A percentile compares a stretch with the other conserved stretches of the same genome.
These are phyloP conservation scores for Asterochloris erici DNA, from an alignment of 139 green algal genomes.

Conservation along the genomic window DNA sequence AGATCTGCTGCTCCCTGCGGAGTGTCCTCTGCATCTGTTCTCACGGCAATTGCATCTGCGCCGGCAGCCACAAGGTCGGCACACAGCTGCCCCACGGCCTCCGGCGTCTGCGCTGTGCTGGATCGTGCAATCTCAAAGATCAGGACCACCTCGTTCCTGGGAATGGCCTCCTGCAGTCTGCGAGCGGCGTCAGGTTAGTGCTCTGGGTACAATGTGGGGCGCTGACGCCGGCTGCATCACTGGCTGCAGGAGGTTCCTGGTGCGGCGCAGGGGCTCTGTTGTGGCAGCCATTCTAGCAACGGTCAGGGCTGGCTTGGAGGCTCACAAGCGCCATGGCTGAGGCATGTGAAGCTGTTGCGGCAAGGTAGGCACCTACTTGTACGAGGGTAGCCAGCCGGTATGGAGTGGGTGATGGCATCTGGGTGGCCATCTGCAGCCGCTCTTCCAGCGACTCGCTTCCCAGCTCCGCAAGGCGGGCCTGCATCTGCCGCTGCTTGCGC, in stretches of 20 bases:
- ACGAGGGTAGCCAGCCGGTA: conserved; percentile 61
- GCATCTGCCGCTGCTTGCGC: conserved; percentile 47
- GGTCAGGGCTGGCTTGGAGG: neutral
- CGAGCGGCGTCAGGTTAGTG: neutral
- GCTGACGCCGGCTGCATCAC: neutral
- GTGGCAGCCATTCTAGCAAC: neutral
- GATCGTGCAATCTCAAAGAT: conserved; percentile 44
- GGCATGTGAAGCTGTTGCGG: neutral
- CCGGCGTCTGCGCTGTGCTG: conserved; percentile 1
- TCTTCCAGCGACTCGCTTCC: conserved; percentile 62
- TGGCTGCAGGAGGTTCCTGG: no score
- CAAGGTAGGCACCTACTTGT: conserved; percentile 20
- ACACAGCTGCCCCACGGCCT: conserved; percentile 41
- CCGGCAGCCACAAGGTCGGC: conserved; percentile 29
- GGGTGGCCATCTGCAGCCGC: conserved; percentile 44
- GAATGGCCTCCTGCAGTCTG: neutral
- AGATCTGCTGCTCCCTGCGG: conserved; percentile 34
- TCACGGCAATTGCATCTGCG: conserved; percentile 63
- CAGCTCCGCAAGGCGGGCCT: conserved; percentile 36
- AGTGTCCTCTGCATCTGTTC: conserved; percentile 62
- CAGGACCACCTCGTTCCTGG: conserved; percentile 29
- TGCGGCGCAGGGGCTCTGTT: neutral
- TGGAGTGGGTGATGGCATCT: conserved; percentile 32
- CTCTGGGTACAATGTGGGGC: neutral
- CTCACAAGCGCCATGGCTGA: neutral